Percentiles rank a stretch among this genome's conserved stretches.
Evolutionary conservation across 2,329 filamentous ascomycete genomes (phyloP).

Genomic region (Tolypocladium sp.): DNA sequence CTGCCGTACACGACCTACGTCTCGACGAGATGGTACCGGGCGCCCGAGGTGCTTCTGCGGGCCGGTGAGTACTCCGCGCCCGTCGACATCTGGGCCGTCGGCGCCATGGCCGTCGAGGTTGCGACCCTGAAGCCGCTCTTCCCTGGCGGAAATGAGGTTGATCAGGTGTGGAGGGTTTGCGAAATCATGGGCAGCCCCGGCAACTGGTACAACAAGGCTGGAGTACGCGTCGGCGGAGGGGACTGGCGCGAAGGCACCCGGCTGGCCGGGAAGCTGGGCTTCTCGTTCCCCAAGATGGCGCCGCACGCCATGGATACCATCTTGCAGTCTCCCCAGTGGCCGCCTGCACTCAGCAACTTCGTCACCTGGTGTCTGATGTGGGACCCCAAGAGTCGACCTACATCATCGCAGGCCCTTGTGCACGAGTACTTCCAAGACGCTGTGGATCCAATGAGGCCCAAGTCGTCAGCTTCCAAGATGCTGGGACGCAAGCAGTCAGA

Average conservation of each 20-base stretch:
- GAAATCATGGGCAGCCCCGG: constrained; percentile 99
- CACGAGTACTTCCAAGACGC: constrained; percentile 95
- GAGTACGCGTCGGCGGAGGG: constrained; percentile 78
- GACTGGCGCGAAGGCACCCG: constrained; percentile 95
- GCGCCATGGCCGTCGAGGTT: constrained; percentile 97
- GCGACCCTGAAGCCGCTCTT: constrained; percentile 95
- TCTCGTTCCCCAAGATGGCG: constrained; percentile 99
- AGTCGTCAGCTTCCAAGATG: constrained; percentile 75
- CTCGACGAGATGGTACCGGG: constrained; percentile 95
- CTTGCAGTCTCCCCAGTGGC: constrained; percentile 85
- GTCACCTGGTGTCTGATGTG: constrained; percentile 99
- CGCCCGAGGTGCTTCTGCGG: constrained; percentile 85
- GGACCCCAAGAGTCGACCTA: constrained; percentile 89
- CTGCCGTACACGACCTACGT: constrained; percentile 97
- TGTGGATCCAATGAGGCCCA: constrained; percentile 84
- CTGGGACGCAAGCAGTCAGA: constrained; percentile 88
- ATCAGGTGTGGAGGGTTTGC: constrained; percentile 97
- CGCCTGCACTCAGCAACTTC: constrained; percentile 75
- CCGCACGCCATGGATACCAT: constrained; percentile 95
- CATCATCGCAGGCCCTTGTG: constrained; percentile 84
- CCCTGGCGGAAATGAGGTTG: constrained; percentile 94
- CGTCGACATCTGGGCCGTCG: constrained; percentile 97
- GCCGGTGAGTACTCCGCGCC: constrained; percentile 96
- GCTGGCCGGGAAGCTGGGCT: constrained; percentile 89
- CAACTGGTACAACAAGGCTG: constrained; percentile 93